Base-by-base conservation (phyloP, 1,284 basidiomycete genomes). In the Fomitopsis palustris region DNA sequence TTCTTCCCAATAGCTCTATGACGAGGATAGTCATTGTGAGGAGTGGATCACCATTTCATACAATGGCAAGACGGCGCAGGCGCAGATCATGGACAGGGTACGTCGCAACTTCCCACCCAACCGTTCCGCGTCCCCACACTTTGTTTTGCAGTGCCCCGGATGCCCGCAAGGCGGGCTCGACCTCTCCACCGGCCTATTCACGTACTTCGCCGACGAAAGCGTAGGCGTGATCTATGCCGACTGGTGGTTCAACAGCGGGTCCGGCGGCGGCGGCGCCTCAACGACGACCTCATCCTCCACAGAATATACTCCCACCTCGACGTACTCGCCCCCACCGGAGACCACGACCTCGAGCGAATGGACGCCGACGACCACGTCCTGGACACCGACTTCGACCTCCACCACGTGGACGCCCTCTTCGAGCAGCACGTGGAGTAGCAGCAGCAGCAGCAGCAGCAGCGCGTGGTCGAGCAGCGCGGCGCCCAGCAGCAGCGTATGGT, bases 151-250 rank as follows among this genome's bases (percentile, higher is more conserved):
- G 83, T 93, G 91, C 72, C 83, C 82, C 56, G 85, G 81, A 33
- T 95, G 92, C 70, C 83, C 84, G 1, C 80, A 72, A 47, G 86
- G 83, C 39, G 91, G 83, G 42, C 83, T 96, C 59, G 95, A 97
- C 77, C 78, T 96, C 61, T 90, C 90, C 25, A 70, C 74, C 14
- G 81, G 86, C 55, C 83, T 97, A 45, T 97, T 97, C 78, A 54
- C 67, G 4, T 81, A 74, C 74, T 88, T 90, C 61, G 81, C 79
- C 0, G 16, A 67, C 27, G 67, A 75, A 59, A 64, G 65, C 53
- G 67, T 54, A 0, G 66, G 66, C 53, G 63, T 67, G 55, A 56
- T 67, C 37, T 61, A 56, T 55, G 66, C 62, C 55, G 51, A 56
- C 33, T 67, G 66, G 66, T 59, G 58, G 55, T 65, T 62, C 58